Evolutionary conservation across 1,284 basidiomycete species (phyloP), one percentile per base, ranked within the genome.

Genomic region (Ceratobasidium sp.): DNA sequence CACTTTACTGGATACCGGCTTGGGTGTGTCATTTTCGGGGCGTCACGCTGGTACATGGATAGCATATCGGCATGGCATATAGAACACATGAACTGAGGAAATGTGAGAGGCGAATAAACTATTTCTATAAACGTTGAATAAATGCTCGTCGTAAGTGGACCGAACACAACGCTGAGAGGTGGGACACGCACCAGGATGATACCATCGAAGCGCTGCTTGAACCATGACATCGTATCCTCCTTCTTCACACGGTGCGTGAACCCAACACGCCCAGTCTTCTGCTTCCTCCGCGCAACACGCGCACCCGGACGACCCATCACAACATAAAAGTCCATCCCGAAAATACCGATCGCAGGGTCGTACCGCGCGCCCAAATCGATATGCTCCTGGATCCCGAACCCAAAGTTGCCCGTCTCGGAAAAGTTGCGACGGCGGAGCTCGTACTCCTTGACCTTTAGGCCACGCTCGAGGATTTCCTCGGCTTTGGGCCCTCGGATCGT

Each of bases 381-480:
- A 87, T 99, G 97, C 86, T 98, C 96, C 84, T 96, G 93, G 81
- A 97, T 94, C 84, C 96, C 96, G 84, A 98, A 98, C 79, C 96
- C 96, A 83, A 98, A 98, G 92, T 98, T 98, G 76, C 96, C 96
- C 75, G 94, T 98, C 83, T 95, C 93, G 79, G 95, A 96, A 87
- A 98, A 98, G 91, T 98, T 98, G 83, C 89, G 89, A 80, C 89
- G 87, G 77, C 87, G 85, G 83, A 99, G 87, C 87, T 99, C 97
- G 89, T 99, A 99, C 87, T 99, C 97, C 91, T 99, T 99, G 81
- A 99, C 97, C 87, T 98, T 99, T 82, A 99, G 88, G 69, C 96
- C 97, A 81, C 98, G 95, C 88, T 99, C 98, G 80, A 99, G 88
- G 83, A 98, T 98, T 85, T 99, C 97, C 89, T 99, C 97, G 67